Evolutionary conservation across 768 basidiomycete genomes (phyloP).

Genomic region (Aureoboletus auriporus): DNA sequence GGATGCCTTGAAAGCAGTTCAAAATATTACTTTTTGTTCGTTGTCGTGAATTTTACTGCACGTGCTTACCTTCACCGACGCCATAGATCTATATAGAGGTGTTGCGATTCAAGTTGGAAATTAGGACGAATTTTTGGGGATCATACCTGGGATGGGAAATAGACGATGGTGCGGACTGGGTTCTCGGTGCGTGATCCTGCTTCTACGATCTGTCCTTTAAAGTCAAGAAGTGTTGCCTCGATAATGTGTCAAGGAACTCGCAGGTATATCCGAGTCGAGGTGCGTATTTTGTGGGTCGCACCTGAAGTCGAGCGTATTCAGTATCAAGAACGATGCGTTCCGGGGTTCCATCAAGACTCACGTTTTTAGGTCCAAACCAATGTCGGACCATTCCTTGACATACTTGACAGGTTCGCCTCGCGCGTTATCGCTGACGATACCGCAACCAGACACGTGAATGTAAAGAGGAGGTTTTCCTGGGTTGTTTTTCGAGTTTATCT

Average conservation of each 20-base stretch:
- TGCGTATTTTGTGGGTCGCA: constrained; percentile 30
- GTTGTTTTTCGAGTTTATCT: constrained; percentile 30
- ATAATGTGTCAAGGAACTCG: not conserved
- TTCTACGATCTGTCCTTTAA: constrained; percentile 29
- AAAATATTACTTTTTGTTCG: not conserved
- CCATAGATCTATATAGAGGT: constrained; percentile 36
- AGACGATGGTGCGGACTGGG: constrained; percentile 41
- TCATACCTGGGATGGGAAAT: constrained; percentile 33
- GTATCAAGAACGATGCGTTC: not conserved
- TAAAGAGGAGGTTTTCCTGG: constrained; percentile 40
- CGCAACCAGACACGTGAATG: constrained; percentile 41
- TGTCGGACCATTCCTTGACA: constrained; percentile 36
- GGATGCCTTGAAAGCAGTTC: constrained; percentile 23
- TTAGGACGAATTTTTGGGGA: not conserved
- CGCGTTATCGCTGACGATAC: constrained; percentile 38
- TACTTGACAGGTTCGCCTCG: constrained; percentile 34
- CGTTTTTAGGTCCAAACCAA: constrained; percentile 31
- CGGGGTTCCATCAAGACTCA: constrained; percentile 8
- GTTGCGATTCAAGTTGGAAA: not conserved
- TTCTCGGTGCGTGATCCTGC: constrained; percentile 38
- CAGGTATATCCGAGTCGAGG: constrained; percentile 31
- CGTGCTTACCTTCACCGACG: constrained; percentile 33
- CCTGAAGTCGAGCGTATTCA: constrained; percentile 8
- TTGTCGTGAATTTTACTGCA: not conserved
- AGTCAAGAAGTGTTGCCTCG: not conserved